These are phyloP conservation scores for Senna tora DNA, from an alignment of 306 rosid species.

Conservation along the genomic window DNA sequence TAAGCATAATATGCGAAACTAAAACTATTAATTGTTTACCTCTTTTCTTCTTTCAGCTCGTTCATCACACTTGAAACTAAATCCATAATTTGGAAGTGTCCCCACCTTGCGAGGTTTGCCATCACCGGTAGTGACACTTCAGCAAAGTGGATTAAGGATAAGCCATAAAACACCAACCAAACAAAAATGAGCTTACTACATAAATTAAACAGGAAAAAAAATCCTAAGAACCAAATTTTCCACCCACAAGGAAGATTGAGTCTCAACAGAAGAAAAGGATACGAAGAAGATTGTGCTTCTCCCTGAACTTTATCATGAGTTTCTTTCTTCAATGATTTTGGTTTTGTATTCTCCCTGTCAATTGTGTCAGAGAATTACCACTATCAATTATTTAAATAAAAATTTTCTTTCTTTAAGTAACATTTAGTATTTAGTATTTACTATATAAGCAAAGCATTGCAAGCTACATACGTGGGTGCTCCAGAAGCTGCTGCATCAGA, in stretches of 20 bases:
- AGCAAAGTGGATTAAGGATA: conserved; percentile 53
- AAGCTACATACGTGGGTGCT: conserved; percentile 59
- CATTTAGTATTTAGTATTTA: too few species aligned
- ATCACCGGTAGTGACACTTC: conserved; percentile 65
- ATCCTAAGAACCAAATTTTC: conserved; percentile 24
- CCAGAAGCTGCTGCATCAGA: conserved; percentile 63
- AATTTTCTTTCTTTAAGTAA: conserved; percentile 3
- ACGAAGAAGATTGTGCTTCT: conserved; percentile 66
- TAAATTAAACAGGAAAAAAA: conserved; percentile 22
- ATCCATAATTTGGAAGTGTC: conserved; percentile 83
- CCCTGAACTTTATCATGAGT: conserved; percentile 51
- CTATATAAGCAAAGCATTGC: conserved; percentile 5
- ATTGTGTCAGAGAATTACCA: conserved; percentile 27
- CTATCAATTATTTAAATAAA: conserved; percentile 3
- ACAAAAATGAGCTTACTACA: neutral
- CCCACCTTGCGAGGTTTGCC: conserved; percentile 63
- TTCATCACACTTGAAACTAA: conserved; percentile 89
- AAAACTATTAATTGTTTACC: conserved; percentile 57
- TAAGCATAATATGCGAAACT: conserved; percentile 18
- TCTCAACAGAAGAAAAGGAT: conserved; percentile 58
- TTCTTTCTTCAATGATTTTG: conserved; percentile 57
- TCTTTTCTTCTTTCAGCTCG: conserved; percentile 96
- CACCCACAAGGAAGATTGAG: conserved; percentile 20
- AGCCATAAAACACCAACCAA: conserved; percentile 26
- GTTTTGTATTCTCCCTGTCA: conserved; percentile 67